phyloP scores from a whole-genome alignment of 805 yeast genomes.

The Cyberlindnera japonica region DNA sequence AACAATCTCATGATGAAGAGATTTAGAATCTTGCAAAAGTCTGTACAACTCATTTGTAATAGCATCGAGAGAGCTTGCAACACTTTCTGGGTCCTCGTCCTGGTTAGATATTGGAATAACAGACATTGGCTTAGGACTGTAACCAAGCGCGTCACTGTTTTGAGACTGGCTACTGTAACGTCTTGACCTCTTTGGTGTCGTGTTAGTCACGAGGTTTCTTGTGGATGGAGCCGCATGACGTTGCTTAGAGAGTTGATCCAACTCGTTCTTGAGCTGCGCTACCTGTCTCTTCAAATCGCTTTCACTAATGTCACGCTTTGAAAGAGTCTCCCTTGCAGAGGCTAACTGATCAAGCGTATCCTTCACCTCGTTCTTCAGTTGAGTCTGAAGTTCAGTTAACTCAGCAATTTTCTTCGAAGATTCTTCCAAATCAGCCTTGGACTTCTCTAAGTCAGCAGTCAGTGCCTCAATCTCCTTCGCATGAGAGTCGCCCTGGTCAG shows the following conservation, averaged over 20 bases:
- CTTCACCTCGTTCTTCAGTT: slow-evolving; percentile 60
- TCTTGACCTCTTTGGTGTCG: slow-evolving; percentile 31
- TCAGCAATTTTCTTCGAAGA: slow-evolving; percentile 59
- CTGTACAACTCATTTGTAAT: slow-evolving; percentile 74
- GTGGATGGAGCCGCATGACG: slow-evolving; percentile 27
- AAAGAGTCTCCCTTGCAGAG: slow-evolving; percentile 53
- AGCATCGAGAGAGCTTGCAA: slow-evolving; percentile 51
- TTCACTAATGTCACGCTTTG: slow-evolving; percentile 59
- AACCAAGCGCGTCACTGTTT: slow-evolving; percentile 27
- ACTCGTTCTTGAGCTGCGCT: slow-evolving; percentile 36
- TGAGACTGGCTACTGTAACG: slow-evolving; percentile 38
- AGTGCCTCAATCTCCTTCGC: slow-evolving; percentile 43
- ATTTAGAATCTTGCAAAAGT: slow-evolving; percentile 64
- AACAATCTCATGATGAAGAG: slow-evolving; percentile 76
- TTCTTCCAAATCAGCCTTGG: slow-evolving; percentile 52
- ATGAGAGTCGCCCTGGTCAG: slow-evolving; percentile 44
- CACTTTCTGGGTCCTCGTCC: slow-evolving; percentile 44
- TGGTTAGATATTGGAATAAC: slow-evolving; percentile 52
- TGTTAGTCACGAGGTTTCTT: slow-evolving; percentile 19
- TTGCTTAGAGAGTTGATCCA: slow-evolving; percentile 30
- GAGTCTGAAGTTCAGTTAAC: slow-evolving; percentile 56
- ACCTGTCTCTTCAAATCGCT: slow-evolving; percentile 54
- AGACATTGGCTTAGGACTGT: slow-evolving; percentile 53
- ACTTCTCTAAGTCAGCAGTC: slow-evolving; percentile 51
- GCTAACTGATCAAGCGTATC: slow-evolving; percentile 59